Conservation (phyloP, 1,284 basidiomycete species). For the Cutaneotrichosporon dermatis region DNA sequence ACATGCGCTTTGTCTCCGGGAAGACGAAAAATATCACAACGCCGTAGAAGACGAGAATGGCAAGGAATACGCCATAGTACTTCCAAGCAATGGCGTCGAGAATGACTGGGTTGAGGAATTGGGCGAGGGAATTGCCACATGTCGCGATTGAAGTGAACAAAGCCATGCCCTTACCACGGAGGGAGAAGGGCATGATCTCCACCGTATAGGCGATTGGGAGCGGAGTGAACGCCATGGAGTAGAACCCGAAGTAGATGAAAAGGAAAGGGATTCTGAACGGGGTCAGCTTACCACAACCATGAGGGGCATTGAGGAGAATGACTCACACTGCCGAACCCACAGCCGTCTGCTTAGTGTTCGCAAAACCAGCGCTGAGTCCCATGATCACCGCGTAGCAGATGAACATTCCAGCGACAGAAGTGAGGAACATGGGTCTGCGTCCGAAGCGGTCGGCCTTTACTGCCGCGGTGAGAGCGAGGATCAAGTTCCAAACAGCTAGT, state of each 20-base stretch:
- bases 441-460: slow-evolving; percentile 21
- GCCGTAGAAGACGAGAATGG: not conserved
- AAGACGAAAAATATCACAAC: slow-evolving; percentile 19
- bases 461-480: slow-evolving; percentile 5
- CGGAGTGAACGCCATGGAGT: slow-evolving; percentile 22
- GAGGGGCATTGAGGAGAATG: not conserved
- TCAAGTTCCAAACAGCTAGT: slow-evolving; percentile 43
- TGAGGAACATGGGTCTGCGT: slow-evolving; percentile 31
- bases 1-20: slow-evolving; percentile 18
- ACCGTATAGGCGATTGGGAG: slow-evolving; percentile 17
- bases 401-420: slow-evolving; percentile 10
- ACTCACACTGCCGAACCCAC: slow-evolving; percentile 25
- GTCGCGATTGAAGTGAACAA: slow-evolving; percentile 13
- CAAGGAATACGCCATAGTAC: slow-evolving; percentile 51
- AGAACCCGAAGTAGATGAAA: slow-evolving; percentile 49
- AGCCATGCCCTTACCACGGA: slow-evolving; percentile 28
- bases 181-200: slow-evolving; percentile 30
- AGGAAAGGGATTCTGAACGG: slow-evolving; percentile 26
- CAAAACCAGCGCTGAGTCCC: slow-evolving; percentile 20
- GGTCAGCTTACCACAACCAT: not conserved
- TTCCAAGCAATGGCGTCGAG: slow-evolving; percentile 45
- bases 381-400: slow-evolving; percentile 15
- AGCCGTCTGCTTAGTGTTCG: not conserved
- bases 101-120: slow-evolving; percentile 74
- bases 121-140: slow-evolving; percentile 66